Evolutionary conservation across 2,329 filamentous ascomycete genomes (phyloP).

Genomic region (Colletotrichum sublineola): DNA sequence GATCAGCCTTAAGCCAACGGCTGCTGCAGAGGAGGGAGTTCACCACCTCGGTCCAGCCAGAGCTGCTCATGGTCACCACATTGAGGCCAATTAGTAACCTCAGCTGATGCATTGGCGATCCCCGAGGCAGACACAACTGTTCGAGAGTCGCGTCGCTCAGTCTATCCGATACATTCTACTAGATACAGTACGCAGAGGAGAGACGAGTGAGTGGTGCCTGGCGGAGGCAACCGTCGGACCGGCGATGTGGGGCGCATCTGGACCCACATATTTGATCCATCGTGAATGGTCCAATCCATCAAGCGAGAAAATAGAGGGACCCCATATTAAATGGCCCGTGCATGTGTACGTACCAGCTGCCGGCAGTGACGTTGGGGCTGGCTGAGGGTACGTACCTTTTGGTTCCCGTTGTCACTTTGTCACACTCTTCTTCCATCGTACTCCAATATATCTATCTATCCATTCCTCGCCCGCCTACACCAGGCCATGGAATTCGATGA

Average conservation of each 20-base stretch:
- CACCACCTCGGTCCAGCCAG: background rate
- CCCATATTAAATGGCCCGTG: background rate
- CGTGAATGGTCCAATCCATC: background rate
- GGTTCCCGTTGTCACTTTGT: background rate
- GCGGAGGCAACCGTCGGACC: constrained; percentile 8
- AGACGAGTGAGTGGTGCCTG: constrained; percentile 6
- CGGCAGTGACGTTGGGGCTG: background rate
- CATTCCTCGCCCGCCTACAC: background rate
- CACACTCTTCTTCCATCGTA: background rate
- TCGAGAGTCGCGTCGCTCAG: background rate
- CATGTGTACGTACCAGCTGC: constrained; percentile 4
- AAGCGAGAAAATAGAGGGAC: background rate
- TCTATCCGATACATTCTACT: too few relatives aligned
- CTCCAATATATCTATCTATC: background rate
- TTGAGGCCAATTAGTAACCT: background rate
- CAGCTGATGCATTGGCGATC: background rate
- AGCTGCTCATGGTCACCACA: background rate
- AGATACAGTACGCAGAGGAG: too few relatives aligned
- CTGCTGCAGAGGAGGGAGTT: background rate
- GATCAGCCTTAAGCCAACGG: background rate
- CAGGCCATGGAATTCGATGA: background rate
- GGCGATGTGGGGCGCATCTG: background rate
- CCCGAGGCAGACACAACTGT: constrained; percentile 11
- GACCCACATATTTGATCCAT: background rate
- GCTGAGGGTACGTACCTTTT: too few relatives aligned